These are phyloP conservation scores for Mariannaea sp. DNA, from an alignment of 2,329 filamentous ascomycete genomes.

Conservation along the genomic window DNA sequence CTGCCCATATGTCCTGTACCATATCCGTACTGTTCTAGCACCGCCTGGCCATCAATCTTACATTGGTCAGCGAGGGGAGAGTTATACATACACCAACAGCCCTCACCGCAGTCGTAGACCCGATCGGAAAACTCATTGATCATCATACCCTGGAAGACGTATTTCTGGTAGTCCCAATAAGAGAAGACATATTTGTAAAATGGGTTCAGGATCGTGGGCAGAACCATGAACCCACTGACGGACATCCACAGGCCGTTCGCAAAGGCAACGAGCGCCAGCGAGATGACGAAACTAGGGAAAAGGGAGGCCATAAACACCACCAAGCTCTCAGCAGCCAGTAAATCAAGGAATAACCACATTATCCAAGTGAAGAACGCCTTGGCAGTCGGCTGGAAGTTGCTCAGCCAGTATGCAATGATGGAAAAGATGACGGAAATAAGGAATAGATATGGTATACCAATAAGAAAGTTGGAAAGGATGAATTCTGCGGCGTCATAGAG, in stretches of 20 bases:
- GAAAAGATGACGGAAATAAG: conserved; percentile 78
- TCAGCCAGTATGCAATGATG: conserved; percentile 77
- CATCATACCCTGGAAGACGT: conserved; percentile 93
- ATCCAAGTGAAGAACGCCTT: conserved; percentile 76
- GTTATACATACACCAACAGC: conserved; percentile 73
- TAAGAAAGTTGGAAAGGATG: conserved; percentile 78
- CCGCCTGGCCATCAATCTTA: conserved; percentile 70
- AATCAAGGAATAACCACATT: conserved; percentile 84
- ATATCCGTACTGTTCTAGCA: conserved; percentile 74
- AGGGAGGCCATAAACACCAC: conserved; percentile 76
- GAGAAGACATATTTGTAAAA: conserved; percentile 90
- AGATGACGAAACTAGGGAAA: conserved; percentile 79
- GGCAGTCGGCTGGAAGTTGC: conserved; percentile 70
- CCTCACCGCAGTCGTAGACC: conserved; percentile 54
- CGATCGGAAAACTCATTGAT: conserved; percentile 78
- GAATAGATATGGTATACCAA: conserved; percentile 82
- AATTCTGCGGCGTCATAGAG: conserved; percentile 77
- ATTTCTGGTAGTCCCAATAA: conserved; percentile 86
- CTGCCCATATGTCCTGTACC: conserved; percentile 71
- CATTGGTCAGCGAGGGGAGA: conserved; percentile 61
- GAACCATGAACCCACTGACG: conserved; percentile 81
- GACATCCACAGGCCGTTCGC: conserved; percentile 91
- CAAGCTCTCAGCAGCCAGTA: conserved; percentile 80
- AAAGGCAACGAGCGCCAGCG: conserved; percentile 80
- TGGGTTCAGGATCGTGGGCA: conserved; percentile 71